These are phyloP conservation scores for Darksidea phi DNA, from an alignment of 495 filamentous ascomycete genomes.

Conservation along the genomic window DNA sequence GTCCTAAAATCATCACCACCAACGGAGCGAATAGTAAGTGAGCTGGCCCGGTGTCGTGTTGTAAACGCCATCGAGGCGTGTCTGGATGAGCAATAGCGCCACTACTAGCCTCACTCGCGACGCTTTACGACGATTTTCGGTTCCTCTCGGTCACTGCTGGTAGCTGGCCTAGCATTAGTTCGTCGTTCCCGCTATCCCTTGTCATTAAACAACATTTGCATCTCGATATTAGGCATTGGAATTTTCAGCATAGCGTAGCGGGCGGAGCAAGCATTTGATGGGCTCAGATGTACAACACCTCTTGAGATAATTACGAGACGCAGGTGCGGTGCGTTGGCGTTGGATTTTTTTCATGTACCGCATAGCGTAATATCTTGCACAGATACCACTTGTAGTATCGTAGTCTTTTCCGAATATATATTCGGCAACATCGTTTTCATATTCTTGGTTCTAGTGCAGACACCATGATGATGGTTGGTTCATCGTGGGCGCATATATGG, in stretches of 20 bases:
- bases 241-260: conserved; percentile 4
- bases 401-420: no score
- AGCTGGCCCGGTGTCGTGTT: no score
- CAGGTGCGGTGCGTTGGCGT: neutral
- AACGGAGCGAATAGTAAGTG: no score
- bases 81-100: no score
- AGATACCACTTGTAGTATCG: conserved; percentile 5
- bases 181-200: neutral
- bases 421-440: no score
- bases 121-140: no score
- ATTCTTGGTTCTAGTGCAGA: no score
- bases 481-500: no score
- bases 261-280: neutral
- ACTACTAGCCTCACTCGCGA: no score
- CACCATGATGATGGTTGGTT: no score
- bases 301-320: neutral
- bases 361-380: neutral
- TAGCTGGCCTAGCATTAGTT: neutral
- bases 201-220: neutral
- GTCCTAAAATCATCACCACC: no score
- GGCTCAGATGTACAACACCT: neutral
- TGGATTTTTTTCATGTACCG: neutral
- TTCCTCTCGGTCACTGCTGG: neutral
- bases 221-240: neutral
- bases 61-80: no score